phyloP scores from a whole-genome alignment of 208 protist species.

The Trypanosoma scelopori region DNA sequence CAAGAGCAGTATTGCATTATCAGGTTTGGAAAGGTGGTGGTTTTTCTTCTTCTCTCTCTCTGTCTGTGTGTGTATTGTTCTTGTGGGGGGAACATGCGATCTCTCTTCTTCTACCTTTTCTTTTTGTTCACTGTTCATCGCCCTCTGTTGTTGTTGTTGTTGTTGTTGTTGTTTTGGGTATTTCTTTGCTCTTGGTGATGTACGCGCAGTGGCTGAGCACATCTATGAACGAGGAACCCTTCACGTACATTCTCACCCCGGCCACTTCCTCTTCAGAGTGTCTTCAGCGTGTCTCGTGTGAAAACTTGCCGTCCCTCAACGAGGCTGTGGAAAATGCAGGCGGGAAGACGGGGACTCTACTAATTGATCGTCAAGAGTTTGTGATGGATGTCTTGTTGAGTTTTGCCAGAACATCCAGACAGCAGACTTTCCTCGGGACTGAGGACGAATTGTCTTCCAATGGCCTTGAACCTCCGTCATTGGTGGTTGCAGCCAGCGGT shows the following conservation, averaged over 20 bases:
- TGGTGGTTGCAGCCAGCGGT: neutral
- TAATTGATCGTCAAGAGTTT: slow-evolving; percentile 20
- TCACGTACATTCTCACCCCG: slow-evolving; percentile 24
- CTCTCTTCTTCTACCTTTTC: neutral
- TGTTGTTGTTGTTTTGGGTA: neutral
- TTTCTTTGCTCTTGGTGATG: too few relatives aligned
- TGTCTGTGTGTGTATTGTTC: too few relatives aligned
- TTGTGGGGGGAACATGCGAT: too few relatives aligned
- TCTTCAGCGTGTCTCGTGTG: slow-evolving; percentile 4
- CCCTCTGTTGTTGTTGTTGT: neutral
- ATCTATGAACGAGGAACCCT: slow-evolving; percentile 19
- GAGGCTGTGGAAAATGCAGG: slow-evolving; percentile 11
- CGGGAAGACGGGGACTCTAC: slow-evolving; percentile 13
- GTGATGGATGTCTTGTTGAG: slow-evolving; percentile 10
- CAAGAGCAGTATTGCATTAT: neutral
- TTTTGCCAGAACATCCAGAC: neutral
- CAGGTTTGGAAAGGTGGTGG: neutral
- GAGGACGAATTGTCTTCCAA: neutral
- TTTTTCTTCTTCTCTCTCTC: slow-evolving; percentile 5
- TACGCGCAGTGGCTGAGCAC: too few relatives aligned
- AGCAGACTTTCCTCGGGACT: neutral
- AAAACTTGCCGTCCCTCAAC: slow-evolving; percentile 18
- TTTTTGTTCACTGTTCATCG: neutral
- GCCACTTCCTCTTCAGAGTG: slow-evolving; percentile 8
- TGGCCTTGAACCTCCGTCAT: slow-evolving; percentile 5